Evolutionary conservation across 192 early-diverging fungal genomes (phyloP).

Genomic region (Haplosporangium gracile): DNA sequence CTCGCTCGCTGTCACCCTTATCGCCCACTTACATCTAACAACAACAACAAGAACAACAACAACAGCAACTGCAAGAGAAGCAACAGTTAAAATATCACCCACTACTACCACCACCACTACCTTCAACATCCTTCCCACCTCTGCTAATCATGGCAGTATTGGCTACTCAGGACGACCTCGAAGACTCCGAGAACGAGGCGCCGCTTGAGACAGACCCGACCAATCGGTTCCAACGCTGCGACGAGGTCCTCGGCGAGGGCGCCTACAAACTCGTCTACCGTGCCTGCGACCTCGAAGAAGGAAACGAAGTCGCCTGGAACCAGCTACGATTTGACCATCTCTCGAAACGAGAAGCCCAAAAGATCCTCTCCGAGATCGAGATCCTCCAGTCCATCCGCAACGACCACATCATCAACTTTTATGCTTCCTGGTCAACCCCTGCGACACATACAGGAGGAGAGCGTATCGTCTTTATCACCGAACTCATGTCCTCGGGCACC

Average conservation of each 20-base stretch:
- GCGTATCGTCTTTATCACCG: slow-evolving; percentile 82
- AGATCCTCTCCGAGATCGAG: slow-evolving; percentile 51
- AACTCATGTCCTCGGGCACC: slow-evolving; percentile 87
- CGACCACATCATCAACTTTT: slow-evolving; percentile 82
- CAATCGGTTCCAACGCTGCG: slow-evolving; percentile 71
- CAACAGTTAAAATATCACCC: background rate
- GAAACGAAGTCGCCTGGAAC: slow-evolving; percentile 89
- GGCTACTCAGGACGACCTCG: background rate
- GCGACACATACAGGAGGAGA: slow-evolving; percentile 61
- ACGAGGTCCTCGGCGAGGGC: slow-evolving; percentile 62
- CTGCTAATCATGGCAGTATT: background rate
- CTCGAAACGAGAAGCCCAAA: slow-evolving; percentile 15
- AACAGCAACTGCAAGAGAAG: background rate
- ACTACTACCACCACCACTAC: background rate
- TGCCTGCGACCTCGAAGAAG: slow-evolving; percentile 83
- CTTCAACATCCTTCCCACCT: background rate
- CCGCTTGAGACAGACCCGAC: slow-evolving; percentile 63
- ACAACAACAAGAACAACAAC: background rate
- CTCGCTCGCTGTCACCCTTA: background rate
- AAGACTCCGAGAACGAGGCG: slow-evolving; percentile 16
- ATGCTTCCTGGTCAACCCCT: slow-evolving; percentile 64
- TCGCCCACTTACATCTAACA: too few relatives aligned
- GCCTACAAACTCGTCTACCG: slow-evolving; percentile 87
- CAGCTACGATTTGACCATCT: slow-evolving; percentile 66
- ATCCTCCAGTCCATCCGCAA: slow-evolving; percentile 81